Base-by-base conservation (phyloP, 306 rosid species). In the Sesbania bispinosa region DNA sequence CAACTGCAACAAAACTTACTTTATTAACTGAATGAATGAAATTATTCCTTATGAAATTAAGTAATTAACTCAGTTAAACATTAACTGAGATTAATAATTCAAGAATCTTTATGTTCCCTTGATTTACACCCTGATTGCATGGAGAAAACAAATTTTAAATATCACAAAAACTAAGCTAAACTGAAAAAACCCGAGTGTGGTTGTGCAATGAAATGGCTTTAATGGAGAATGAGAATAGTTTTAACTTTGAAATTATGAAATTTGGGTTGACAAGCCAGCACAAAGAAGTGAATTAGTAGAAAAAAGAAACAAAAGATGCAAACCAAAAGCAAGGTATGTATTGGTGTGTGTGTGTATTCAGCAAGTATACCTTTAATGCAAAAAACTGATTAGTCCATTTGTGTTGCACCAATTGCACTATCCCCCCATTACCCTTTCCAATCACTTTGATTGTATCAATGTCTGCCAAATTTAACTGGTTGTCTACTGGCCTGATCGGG, bases 351-450 rank as follows among this genome's bases (percentile, higher is more conserved):
- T n/a, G n/a, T n/a, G 36, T 8, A 32, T 0, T 8, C 26, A 38
- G 46, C 39, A 47, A 26, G 45, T 58, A 36, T 85, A 91, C 99
- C 97, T 94, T 94, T 8, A 94, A 80, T 13, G 98, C 98, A 85
- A 94, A 94, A 86, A 94, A 90, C 79, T 94, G 99, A 78, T 81
- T 87, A 66, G 97, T 94, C 99, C 97, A 91, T 86, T 94, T 94
- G 88, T 94, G 99, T 75, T 85, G 96, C 48, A 94, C 99, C 94
- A 91, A 75, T 76, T 86, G 99, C 73, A 94, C 99, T 60, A 87
- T 87, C 64, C 97, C 99, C 1, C 99, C 99, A 83, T 78, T 89
- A 77, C 99, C 99, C 72, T 94, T 94, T 62, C 99, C 99, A 20
- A 94, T 85, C 73, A 91, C 97, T 83, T 91, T 91, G 77, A 94